Percentiles rank a stretch among this genome's conserved stretches.
These are phyloP conservation scores for Delphinella strobiligena DNA, from an alignment of 2,329 filamentous ascomycete species.

Conservation along the genomic window DNA sequence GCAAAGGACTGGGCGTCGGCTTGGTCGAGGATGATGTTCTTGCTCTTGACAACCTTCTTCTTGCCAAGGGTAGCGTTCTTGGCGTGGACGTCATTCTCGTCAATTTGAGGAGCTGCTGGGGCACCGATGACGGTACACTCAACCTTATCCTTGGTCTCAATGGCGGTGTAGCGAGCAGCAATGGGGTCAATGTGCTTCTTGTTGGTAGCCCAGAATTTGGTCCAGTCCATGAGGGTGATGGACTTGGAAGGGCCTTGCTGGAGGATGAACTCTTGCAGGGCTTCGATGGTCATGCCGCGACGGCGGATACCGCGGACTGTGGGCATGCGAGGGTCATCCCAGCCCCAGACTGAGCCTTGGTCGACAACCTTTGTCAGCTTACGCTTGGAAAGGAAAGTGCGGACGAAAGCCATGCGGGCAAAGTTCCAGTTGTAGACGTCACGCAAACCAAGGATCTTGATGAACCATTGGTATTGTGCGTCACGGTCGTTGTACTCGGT, in stretches of 20 bases:
- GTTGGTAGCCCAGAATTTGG: constrained; percentile 40
- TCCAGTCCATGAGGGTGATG: constrained; percentile 72
- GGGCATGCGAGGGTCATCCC: constrained; percentile 75
- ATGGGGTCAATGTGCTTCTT: constrained; percentile 36
- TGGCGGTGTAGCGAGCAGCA: constrained; percentile 32
- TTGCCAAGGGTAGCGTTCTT: constrained; percentile 78
- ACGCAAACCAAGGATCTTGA: constrained; percentile 58
- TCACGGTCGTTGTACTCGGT: constrained; percentile 78
- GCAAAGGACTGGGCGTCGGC: constrained; percentile 72
- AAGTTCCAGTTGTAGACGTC: constrained; percentile 76
- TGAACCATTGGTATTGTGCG: constrained; percentile 72
- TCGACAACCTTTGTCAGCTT: constrained; percentile 74
- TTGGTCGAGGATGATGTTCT: constrained; percentile 70
- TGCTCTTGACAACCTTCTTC: constrained; percentile 74
- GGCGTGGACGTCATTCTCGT: constrained; percentile 74
- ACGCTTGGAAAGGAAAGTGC: constrained; percentile 68
- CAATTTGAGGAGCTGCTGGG: constrained; percentile 37
- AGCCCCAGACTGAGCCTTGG: constrained; percentile 59
- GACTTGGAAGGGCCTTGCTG: constrained; percentile 72
- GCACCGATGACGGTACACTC: constrained; percentile 34
- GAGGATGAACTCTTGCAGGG: constrained; percentile 67
- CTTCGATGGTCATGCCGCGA: constrained; percentile 63
- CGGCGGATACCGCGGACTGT: constrained; percentile 65
- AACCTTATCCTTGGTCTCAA: constrained; percentile 58
- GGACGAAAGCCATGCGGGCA: constrained; percentile 66